A percentile compares a stretch with the other conserved stretches of the same genome.
Evolutionary conservation across 352 stramenopile species (phyloP).

Genomic region (Globisporangium viniferum): DNA sequence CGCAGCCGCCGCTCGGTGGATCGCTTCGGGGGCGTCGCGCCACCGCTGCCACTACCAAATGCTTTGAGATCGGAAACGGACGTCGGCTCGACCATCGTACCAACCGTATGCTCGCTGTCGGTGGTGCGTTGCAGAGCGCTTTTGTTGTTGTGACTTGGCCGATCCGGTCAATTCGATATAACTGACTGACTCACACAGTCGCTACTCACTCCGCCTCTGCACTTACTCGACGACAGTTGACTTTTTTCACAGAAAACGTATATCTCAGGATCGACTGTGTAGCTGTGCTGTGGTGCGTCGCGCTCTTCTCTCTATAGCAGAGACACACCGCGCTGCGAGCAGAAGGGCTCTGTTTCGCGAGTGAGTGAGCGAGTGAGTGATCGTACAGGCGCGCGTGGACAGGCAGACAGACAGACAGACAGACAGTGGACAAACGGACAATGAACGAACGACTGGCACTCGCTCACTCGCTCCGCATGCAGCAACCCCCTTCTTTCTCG

Average conservation of each 20-base stretch:
- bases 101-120: neutral
- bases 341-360: neutral
- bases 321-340: no score
- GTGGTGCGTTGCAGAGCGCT: neutral
- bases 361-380: neutral
- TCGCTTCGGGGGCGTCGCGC: neutral
- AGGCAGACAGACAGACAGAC: neutral
- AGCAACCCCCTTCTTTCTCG: neutral
- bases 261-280: neutral
- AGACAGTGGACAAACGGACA: neutral
- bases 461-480: neutral
- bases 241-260: neutral
- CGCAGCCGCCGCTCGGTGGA: slow-evolving; percentile 44
- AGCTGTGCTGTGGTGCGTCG: neutral
- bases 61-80: neutral
- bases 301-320: neutral
- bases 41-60: neutral
- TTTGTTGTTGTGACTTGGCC: neutral
- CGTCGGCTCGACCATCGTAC: neutral
- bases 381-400: neutral
- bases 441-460: neutral
- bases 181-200: neutral
- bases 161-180: neutral
- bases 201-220: neutral
- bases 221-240: neutral